These are phyloP conservation scores for Neospermospora avenae DNA, from an alignment of 2,329 filamentous ascomycete species.

Conservation along the genomic window DNA sequence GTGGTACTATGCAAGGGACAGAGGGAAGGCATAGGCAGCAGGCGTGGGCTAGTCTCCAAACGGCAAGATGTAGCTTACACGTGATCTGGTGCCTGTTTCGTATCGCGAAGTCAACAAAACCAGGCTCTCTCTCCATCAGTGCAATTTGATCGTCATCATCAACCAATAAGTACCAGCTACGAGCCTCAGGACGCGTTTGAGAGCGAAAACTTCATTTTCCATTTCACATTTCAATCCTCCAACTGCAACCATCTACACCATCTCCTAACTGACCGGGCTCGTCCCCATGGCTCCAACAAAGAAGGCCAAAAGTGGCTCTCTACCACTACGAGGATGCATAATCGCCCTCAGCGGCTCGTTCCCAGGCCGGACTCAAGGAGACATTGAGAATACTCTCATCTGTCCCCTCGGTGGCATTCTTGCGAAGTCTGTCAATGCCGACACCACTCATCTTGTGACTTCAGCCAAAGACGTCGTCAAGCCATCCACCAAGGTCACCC, in stretches of 20 bases:
- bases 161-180: background rate
- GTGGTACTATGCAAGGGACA: too few relatives aligned
- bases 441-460: conserved; percentile 56
- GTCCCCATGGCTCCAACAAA: conserved; percentile 3
- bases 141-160: background rate
- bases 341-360: conserved; percentile 62
- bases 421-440: conserved; percentile 45
- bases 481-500: conserved; percentile 44
- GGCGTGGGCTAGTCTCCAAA: background rate
- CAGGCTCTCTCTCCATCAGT: background rate
- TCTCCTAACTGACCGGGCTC: background rate
- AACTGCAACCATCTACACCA: background rate
- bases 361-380: conserved; percentile 47
- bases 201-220: background rate
- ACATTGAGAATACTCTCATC: conserved; percentile 34
- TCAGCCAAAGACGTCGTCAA: conserved; percentile 50
- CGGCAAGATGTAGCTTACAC: background rate
- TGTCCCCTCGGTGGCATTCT: conserved; percentile 48
- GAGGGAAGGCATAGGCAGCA: too few relatives aligned
- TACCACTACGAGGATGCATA: conserved; percentile 45
- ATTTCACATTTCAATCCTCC: background rate
- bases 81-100: background rate
- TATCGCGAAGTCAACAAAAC: background rate
- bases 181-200: background rate
- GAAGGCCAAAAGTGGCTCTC: background rate